Evolutionary conservation across 2,329 filamentous ascomycete genomes (phyloP).

Genomic region (Pseudogymnoascus sp.): DNA sequence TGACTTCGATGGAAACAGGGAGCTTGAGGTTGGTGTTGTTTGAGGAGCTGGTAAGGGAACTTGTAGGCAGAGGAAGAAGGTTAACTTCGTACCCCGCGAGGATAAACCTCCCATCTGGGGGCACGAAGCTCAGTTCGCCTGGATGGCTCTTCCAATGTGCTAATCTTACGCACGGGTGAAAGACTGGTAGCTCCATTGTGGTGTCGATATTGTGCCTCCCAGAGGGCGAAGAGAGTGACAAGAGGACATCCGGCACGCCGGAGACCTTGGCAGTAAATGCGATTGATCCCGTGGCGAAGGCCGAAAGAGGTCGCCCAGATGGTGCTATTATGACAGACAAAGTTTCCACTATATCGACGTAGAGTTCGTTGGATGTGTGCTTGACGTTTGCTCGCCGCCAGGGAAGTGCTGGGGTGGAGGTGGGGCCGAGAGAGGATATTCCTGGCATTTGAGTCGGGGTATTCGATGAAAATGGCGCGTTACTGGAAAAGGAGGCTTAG

Average conservation of each 20-base stretch:
- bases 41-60: constrained; percentile 40
- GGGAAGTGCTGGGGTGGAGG: constrained; percentile 55
- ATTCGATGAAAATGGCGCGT: constrained; percentile 16
- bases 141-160: constrained; percentile 83
- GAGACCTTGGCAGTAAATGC: constrained; percentile 94
- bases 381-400: constrained; percentile 90
- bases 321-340: constrained; percentile 82
- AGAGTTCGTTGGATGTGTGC: constrained; percentile 94
- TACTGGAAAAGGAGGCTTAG: background rate
- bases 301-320: constrained; percentile 77
- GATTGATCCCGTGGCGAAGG: constrained; percentile 84
- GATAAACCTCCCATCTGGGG: constrained; percentile 88
- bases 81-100: constrained; percentile 93
- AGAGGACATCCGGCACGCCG: constrained; percentile 80
- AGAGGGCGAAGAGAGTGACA: constrained; percentile 71
- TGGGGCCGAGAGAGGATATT: constrained; percentile 26
- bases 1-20: constrained; percentile 74
- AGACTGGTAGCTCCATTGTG: constrained; percentile 81
- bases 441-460: constrained; percentile 23
- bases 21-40: constrained; percentile 61
- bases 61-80: constrained; percentile 52
- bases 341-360: constrained; percentile 90
- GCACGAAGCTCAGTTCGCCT: constrained; percentile 90
- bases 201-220: constrained; percentile 68
- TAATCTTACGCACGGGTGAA: constrained; percentile 89